Evolutionary conservation across 2,329 filamentous ascomycete genomes (phyloP).

Genomic region (Clarireedia homoeocarpa): DNA sequence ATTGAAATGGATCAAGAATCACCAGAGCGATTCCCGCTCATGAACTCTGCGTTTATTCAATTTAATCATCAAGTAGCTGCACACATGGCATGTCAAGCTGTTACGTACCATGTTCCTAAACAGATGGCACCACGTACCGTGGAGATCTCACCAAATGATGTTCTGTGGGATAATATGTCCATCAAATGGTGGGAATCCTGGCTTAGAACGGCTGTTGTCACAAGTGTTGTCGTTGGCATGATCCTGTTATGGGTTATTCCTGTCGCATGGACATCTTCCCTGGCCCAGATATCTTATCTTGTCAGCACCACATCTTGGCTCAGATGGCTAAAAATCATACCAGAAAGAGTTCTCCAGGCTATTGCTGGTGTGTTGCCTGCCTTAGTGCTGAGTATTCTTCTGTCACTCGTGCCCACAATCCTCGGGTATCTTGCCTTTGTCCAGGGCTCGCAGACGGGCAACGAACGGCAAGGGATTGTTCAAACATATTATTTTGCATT

Average conservation of each 20-base stretch:
- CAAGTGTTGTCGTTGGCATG: constrained; percentile 62
- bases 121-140: constrained; percentile 89
- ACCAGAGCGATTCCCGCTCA: constrained; percentile 77
- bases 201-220: constrained; percentile 49
- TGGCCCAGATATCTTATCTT: constrained; percentile 70
- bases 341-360: constrained; percentile 54
- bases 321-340: constrained; percentile 55
- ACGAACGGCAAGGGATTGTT: constrained; percentile 71
- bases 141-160: constrained; percentile 89
- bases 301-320: constrained; percentile 62
- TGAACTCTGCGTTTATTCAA: constrained; percentile 97
- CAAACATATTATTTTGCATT: constrained; percentile 92
- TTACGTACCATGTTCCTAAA: constrained; percentile 83
- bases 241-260: constrained; percentile 86
- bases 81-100: constrained; percentile 93
- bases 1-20: constrained; percentile 86
- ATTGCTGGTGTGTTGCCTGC: constrained; percentile 85
- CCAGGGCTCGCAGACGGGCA: constrained; percentile 77
- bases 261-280: constrained; percentile 75
- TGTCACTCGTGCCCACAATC: constrained; percentile 74
- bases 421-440: constrained; percentile 64
- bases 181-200: constrained; percentile 92
- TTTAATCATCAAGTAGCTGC: constrained; percentile 97
- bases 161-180: constrained; percentile 96
- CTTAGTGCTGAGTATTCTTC: constrained; percentile 64